Base-by-base conservation (phyloP, 2,329 filamentous ascomycete species). In the Albifimbria verrucaria region DNA sequence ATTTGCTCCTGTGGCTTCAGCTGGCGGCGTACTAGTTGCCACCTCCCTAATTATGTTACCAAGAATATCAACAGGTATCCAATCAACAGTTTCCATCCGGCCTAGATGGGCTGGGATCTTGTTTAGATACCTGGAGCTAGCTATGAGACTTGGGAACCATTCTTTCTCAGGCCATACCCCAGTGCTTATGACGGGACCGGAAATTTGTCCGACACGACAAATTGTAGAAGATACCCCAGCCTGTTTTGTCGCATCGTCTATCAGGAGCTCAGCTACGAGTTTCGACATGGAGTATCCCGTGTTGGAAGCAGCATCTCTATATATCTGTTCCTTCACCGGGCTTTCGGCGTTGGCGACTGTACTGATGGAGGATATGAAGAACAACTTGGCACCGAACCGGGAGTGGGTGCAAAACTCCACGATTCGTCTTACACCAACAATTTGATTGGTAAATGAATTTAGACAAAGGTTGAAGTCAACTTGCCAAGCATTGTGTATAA, bases 121-220 rank as follows among this genome's bases (percentile, higher is more conserved):
- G 0, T 75, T 73, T 1, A 85, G 64, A 45, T 76, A 65, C 12
- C 77, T 64, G 0, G 78, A 83, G 45, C 77, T 81, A 1, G 72
- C 70, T 15, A 78, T 63, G 32, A 78, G 66, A 23, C 68, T 73
- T n/a, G 83, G 83, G 2, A 86, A 62, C 77, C 80, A 85, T 55
- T 86, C 83, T 9, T 79, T 72, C 21, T 65, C 68, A 55, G 81
- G 83, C 83, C 83, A 86, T 23, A 60, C 57, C 0, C 81, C 81
- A 7, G 64, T 62, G 17, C 68, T 63, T 20, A 58, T 60, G 22
- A 64, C 62, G 0, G 77, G 73, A 0, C 77, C 77, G 1, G 65
- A 74, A 45, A 80, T 72, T 61, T 81, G 79, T 0, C 76, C 78
- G 1, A 79, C 72, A 1, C 78, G 73, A 32, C 77, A 65, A 11